Evolutionary conservation across 805 yeast species (phyloP).

Genomic region (Saturnispora gosingensis): DNA sequence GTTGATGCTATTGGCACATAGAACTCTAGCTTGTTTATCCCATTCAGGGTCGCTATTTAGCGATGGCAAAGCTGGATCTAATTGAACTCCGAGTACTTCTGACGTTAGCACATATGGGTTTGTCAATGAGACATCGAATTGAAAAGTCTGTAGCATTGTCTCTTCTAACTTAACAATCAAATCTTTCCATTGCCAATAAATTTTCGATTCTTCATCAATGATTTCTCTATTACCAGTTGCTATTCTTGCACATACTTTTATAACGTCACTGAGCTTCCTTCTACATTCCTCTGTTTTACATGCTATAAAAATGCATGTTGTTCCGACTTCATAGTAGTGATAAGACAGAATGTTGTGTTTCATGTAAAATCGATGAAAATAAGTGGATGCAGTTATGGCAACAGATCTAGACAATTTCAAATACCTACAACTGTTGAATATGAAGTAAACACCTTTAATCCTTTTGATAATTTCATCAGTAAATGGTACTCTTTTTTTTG

Average conservation of each 20-base stretch:
- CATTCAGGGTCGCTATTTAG: slow-evolving; percentile 13
- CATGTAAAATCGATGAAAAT: slow-evolving; percentile 45
- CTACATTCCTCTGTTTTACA: slow-evolving; percentile 46
- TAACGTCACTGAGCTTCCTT: slow-evolving; percentile 39
- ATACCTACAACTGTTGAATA: slow-evolving; percentile 35
- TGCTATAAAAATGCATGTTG: slow-evolving; percentile 42
- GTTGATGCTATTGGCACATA: slow-evolving; percentile 20
- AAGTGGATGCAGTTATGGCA: slow-evolving; percentile 37
- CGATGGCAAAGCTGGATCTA: not conserved
- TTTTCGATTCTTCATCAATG: slow-evolving; percentile 37
- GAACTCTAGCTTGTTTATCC: slow-evolving; percentile 10
- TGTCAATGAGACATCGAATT: slow-evolving; percentile 38
- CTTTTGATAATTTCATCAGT: slow-evolving; percentile 34
- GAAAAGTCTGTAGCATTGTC: slow-evolving; percentile 34
- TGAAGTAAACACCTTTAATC: slow-evolving; percentile 39
- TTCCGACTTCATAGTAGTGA: slow-evolving; percentile 44
- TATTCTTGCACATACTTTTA: slow-evolving; percentile 37
- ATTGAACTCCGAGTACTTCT: slow-evolving; percentile 19
- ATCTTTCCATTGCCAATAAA: slow-evolving; percentile 44
- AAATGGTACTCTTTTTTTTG: slow-evolving; percentile 22
- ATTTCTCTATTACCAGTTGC: slow-evolving; percentile 34
- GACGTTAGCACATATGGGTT: slow-evolving; percentile 30
- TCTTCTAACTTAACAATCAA: slow-evolving; percentile 37
- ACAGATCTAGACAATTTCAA: slow-evolving; percentile 40
- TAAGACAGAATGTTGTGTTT: slow-evolving; percentile 31